Base-by-base conservation (phyloP, 106 monocot genomes). In the Dendrobium catenatum region DNA sequence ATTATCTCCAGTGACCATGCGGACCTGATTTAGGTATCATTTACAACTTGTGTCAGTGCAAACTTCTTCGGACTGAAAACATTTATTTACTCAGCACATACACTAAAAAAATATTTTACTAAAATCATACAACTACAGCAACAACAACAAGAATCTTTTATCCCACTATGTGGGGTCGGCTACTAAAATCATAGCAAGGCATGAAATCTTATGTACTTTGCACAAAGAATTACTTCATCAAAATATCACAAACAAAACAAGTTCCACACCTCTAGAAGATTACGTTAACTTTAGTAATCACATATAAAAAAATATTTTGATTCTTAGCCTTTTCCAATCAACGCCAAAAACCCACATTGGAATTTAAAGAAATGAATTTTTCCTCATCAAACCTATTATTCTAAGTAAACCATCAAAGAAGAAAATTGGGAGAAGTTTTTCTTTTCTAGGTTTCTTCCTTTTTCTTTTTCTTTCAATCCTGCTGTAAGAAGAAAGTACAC, bases 11-110 rank as follows among this genome's bases (percentile, higher is more conserved):
- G 83, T 83, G 41, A 83, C 79, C 83, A 83, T 83, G 26, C 97
- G 89, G 10, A 98, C 97, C 97, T 98, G 84, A 27, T 86, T 73
- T 33, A 59, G 73, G 17, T 72, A 78, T 47, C 46, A 76, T 22
- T 47, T 42, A 76, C 46, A 76, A 43, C 24, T 46, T 75, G 47
- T 47, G 26, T 41, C 40, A 43, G 13, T 74, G n/a, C 4, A n/a
- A 61, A 22, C 61, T 61, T n/a, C n/a, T n/a, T 61, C n/a, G n/a
- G 8, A 61, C 61, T 61, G 27, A 70, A 70, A 37, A 33, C 70
- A 70, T 33, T 74, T 74, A 42, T 18, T 42, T 74, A 42, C 43
- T 9, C 27, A 11, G 72, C 72, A 13, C 31, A 70, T 7, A 29
- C 37, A 29, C 37, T 5, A 13, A 40, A 64, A n/a, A 22, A 24